These are phyloP conservation scores for Tirmania nivea DNA, from an alignment of 495 filamentous ascomycete genomes.

Conservation along the genomic window DNA sequence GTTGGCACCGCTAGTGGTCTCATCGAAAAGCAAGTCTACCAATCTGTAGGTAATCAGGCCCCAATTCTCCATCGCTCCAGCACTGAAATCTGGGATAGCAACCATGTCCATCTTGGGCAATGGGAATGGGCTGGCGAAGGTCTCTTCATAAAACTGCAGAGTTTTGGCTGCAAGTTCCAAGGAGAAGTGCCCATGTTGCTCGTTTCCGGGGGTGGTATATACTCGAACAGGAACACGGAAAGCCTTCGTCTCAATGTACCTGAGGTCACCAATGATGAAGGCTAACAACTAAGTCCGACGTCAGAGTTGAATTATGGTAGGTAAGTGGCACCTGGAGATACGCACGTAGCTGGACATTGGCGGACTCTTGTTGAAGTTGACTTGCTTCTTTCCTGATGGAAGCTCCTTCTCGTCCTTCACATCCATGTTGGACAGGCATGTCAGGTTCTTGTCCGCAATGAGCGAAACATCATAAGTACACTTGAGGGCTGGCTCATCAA, in stretches of 20 bases:
- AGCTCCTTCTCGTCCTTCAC: slow-evolving; percentile 42
- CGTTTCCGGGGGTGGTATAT: slow-evolving; percentile 39
- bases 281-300: slow-evolving; percentile 31
- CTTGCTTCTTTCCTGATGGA: slow-evolving; percentile 39
- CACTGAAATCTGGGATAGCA: slow-evolving; percentile 80
- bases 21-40: slow-evolving; percentile 77
- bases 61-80: slow-evolving; percentile 99
- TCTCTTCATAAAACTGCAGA: slow-evolving; percentile 51
- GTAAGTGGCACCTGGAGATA: not conserved
- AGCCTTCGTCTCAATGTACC: slow-evolving; percentile 48
- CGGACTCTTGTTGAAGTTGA: slow-evolving; percentile 52
- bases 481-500: slow-evolving; percentile 58
- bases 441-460: slow-evolving; percentile 49
- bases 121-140: slow-evolving; percentile 50
- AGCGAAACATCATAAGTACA: slow-evolving; percentile 52
- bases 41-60: slow-evolving; percentile 87
- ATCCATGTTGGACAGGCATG: slow-evolving; percentile 67
- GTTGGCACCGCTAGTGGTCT: slow-evolving; percentile 77
- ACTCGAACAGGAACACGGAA: slow-evolving; percentile 57
- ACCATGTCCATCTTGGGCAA: slow-evolving; percentile 92
- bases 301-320: slow-evolving; percentile 3
- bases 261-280: slow-evolving; percentile 55
- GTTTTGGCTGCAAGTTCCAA: slow-evolving; percentile 46
- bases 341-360: slow-evolving; percentile 49
- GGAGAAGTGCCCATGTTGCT: slow-evolving; percentile 46